A percentile compares a stretch with the other conserved stretches of the same genome.
These are phyloP conservation scores for Pseudevernia furfuracea DNA, from an alignment of 495 filamentous ascomycete genomes.

Conservation along the genomic window DNA sequence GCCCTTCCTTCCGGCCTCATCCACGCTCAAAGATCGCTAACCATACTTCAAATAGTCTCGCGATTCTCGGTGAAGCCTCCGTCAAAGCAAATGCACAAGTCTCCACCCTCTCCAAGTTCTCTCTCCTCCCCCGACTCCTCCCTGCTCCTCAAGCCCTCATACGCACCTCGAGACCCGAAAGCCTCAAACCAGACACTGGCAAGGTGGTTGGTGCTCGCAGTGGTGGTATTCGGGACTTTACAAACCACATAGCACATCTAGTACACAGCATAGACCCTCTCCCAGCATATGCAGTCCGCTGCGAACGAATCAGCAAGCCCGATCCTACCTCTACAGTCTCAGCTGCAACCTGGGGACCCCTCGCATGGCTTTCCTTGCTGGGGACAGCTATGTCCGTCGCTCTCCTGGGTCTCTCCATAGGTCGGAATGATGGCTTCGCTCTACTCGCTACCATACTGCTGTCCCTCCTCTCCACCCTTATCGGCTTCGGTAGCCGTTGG, in stretches of 20 bases:
- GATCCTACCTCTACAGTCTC: constrained; percentile 8
- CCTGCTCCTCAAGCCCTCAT: constrained; percentile 60
- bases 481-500: constrained; percentile 39
- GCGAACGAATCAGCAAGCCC: constrained; percentile 33
- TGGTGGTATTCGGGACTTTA: constrained; percentile 17
- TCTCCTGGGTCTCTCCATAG: constrained; percentile 34
- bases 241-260: constrained; percentile 26
- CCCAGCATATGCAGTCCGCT: constrained; percentile 33
- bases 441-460: constrained; percentile 37
- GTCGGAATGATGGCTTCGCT: constrained; percentile 36
- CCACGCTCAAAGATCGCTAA: not conserved
- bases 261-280: constrained; percentile 26
- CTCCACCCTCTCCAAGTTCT: constrained; percentile 31
- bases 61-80: constrained; percentile 26
- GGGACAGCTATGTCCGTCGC: constrained; percentile 32
- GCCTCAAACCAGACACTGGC: constrained; percentile 26
- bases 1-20: not conserved
- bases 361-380: constrained; percentile 33
- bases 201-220: constrained; percentile 25
- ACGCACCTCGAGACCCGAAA: constrained; percentile 47
- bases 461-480: constrained; percentile 38
- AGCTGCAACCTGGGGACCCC: constrained; percentile 31
- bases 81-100: constrained; percentile 31
- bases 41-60: constrained; percentile 16
- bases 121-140: constrained; percentile 49